These are phyloP conservation scores for Ophiocordyceps australis DNA, from an alignment of 2,329 filamentous ascomycete genomes.

Conservation along the genomic window DNA sequence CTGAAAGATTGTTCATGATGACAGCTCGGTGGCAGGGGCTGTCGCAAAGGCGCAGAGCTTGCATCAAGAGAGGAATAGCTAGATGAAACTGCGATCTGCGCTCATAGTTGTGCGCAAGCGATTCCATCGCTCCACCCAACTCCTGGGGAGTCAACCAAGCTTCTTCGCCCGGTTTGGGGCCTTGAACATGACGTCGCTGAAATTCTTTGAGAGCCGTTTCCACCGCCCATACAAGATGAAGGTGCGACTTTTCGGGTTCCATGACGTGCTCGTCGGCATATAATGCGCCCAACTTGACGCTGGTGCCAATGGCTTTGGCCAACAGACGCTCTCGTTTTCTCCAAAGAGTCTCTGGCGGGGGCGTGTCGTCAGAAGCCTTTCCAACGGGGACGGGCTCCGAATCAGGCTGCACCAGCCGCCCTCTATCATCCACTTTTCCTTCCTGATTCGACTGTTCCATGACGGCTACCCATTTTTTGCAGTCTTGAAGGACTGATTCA, in stretches of 20 bases:
- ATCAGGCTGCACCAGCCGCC: conserved; percentile 11
- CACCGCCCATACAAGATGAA: conserved; percentile 61
- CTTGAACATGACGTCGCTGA: conserved; percentile 45
- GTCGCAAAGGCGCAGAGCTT: conserved; percentile 54
- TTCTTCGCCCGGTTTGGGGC: conserved; percentile 51
- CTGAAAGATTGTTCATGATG: conserved; percentile 73
- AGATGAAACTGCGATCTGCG: conserved; percentile 59
- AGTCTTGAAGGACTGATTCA: conserved; percentile 57
- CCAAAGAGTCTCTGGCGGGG: conserved; percentile 27
- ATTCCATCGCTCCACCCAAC: conserved; percentile 56
- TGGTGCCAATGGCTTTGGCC: conserved; percentile 55
- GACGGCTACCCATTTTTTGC: conserved; percentile 37
- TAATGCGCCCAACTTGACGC: conserved; percentile 69
- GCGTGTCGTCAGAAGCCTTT: not conserved
- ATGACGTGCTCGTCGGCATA: conserved; percentile 63
- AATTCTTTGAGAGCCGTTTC: conserved; percentile 63
- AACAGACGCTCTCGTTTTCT: conserved; percentile 47
- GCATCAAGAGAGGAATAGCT: conserved; percentile 70
- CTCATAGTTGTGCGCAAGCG: conserved; percentile 62
- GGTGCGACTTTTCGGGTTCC: conserved; percentile 53
- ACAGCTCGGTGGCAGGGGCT: conserved; percentile 60
- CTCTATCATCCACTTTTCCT: conserved; percentile 23
- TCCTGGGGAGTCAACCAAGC: conserved; percentile 54
- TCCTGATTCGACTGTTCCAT: conserved; percentile 32
- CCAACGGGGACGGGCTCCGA: not conserved